Conservation (phyloP, 2,329 filamentous ascomycete species). For the Diplodia sapinea region DNA sequence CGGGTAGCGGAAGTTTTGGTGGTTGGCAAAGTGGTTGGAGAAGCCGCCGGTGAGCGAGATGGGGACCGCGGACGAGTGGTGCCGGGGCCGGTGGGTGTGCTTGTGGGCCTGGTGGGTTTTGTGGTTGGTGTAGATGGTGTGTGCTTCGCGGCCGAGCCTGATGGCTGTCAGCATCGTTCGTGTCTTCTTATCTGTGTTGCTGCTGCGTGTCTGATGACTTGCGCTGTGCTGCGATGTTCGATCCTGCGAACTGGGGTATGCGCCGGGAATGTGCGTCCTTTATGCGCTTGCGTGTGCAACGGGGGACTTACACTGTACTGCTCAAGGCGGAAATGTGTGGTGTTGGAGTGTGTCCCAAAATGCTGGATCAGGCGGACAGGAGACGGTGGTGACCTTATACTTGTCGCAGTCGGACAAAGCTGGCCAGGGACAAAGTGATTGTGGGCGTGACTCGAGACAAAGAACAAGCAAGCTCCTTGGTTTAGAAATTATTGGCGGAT, state of each 20-base stretch:
- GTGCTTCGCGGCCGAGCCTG: slow-evolving; percentile 19
- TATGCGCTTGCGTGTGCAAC: not conserved
- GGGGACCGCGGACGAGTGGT: not conserved
- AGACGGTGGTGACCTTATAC: not conserved
- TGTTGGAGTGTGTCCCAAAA: slow-evolving; percentile 4
- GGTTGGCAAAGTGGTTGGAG: slow-evolving; percentile 4
- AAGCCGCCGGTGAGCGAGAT: slow-evolving; percentile 8
- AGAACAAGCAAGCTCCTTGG: slow-evolving; percentile 7
- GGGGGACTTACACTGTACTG: slow-evolving; percentile 2
- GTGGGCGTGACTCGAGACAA: slow-evolving; percentile 4
- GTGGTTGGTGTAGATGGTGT: slow-evolving; percentile 25
- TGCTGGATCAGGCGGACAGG: not conserved
- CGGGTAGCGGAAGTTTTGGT: slow-evolving; percentile 1
- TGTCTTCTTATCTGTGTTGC: too few species aligned
- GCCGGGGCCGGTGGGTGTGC: not conserved
- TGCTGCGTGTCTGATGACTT: not conserved
- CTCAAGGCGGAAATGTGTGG: not conserved
- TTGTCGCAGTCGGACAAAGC: slow-evolving; percentile 9
- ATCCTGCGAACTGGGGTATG: slow-evolving; percentile 1
- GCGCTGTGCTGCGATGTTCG: not conserved
- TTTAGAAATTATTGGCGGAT: slow-evolving; percentile 28
- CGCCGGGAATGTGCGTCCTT: not conserved
- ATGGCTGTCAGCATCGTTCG: slow-evolving; percentile 19
- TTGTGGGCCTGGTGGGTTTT: slow-evolving; percentile 23
- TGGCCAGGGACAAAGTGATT: slow-evolving; percentile 13